These are phyloP conservation scores for Zygosaccharomyces bailii DNA, from an alignment of 805 yeast species.

Conservation along the genomic window DNA sequence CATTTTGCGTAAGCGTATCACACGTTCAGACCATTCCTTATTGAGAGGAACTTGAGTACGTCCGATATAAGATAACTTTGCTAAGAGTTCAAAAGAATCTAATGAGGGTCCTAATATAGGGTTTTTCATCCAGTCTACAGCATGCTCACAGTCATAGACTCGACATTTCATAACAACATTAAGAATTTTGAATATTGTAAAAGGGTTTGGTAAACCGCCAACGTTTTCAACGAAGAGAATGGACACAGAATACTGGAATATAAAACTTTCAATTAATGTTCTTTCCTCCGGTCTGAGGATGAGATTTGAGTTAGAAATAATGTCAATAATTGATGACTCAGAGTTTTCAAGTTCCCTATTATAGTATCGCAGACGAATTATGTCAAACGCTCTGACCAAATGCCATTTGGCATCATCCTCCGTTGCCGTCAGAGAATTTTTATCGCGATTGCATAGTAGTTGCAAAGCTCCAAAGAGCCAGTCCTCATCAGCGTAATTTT, in stretches of 20 bases:
- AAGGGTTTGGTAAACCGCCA: slow-evolving; percentile 17
- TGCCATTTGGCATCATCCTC: slow-evolving; percentile 15
- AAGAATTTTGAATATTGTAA: slow-evolving; percentile 18
- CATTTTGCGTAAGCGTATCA: slow-evolving; percentile 15
- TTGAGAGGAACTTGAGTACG: slow-evolving; percentile 22
- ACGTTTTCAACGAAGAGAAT: slow-evolving; percentile 16
- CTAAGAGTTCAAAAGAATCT: slow-evolving; percentile 38
- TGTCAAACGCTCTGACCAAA: slow-evolving; percentile 12
- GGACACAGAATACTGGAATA: slow-evolving; percentile 20
- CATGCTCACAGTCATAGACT: slow-evolving; percentile 21
- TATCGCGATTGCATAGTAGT: slow-evolving; percentile 18
- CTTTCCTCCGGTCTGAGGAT: slow-evolving; percentile 13
- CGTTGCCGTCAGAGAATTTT: slow-evolving; percentile 16
- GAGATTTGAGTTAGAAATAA: slow-evolving; percentile 8
- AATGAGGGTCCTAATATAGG: slow-evolving; percentile 42
- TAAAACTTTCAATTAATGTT: slow-evolving; percentile 20
- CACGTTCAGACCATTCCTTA: slow-evolving; percentile 15
- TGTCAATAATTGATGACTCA: slow-evolving; percentile 10
- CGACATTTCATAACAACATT: slow-evolving; percentile 22
- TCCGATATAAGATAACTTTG: slow-evolving; percentile 41
- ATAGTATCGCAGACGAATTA: slow-evolving; percentile 15
- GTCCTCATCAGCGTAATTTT: slow-evolving; percentile 18
- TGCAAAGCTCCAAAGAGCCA: slow-evolving; percentile 23
- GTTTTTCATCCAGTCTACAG: slow-evolving; percentile 41
- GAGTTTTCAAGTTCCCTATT: slow-evolving; percentile 1